Evolutionary conservation across 2,329 filamentous ascomycete genomes (phyloP).

Genomic region (Bipolaris sorokiniana): DNA sequence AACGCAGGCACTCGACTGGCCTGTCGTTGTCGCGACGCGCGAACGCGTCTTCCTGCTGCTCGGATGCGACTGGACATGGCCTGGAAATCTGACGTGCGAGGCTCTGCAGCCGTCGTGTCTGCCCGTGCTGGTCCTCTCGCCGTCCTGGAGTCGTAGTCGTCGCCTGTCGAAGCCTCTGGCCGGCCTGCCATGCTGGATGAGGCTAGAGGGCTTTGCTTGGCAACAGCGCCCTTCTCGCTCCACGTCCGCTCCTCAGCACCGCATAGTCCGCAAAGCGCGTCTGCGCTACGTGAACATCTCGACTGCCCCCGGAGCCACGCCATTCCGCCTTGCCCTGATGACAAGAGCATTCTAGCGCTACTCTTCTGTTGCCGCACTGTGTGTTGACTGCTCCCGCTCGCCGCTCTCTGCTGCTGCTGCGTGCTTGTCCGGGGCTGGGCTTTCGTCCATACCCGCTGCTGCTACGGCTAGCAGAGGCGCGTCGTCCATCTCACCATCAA

Average conservation of each 20-base stretch:
- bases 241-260: conserved; percentile 33
- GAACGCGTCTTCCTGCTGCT: conserved; percentile 25
- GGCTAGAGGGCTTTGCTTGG: conserved; percentile 20
- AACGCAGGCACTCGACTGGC: conserved; percentile 47
- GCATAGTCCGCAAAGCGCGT: conserved; percentile 44
- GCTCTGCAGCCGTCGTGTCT: conserved; percentile 6
- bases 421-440: conserved; percentile 18
- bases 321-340: conserved; percentile 39
- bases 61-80: conserved; percentile 9
- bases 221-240: conserved; percentile 17
- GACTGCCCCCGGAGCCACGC: conserved; percentile 35
- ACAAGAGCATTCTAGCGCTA: conserved; percentile 32
- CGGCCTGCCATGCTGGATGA: conserved; percentile 23
- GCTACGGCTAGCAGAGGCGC: conserved; percentile 24
- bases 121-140: conserved; percentile 4
- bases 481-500: conserved; percentile 40
- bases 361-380: conserved; percentile 35
- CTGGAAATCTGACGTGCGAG: background rate
- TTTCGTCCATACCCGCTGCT: conserved; percentile 22
- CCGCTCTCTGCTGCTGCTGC: conserved; percentile 16
- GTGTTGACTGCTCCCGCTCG: conserved; percentile 21
- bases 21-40: conserved; percentile 29
- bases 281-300: conserved; percentile 43
- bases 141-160: conserved; percentile 20
- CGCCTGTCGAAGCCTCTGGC: conserved; percentile 17